Percentiles rank a stretch among this genome's conserved stretches.
Conservation (phyloP, 2,329 filamentous ascomycete species). For the Setomelanomma holmii region DNA sequence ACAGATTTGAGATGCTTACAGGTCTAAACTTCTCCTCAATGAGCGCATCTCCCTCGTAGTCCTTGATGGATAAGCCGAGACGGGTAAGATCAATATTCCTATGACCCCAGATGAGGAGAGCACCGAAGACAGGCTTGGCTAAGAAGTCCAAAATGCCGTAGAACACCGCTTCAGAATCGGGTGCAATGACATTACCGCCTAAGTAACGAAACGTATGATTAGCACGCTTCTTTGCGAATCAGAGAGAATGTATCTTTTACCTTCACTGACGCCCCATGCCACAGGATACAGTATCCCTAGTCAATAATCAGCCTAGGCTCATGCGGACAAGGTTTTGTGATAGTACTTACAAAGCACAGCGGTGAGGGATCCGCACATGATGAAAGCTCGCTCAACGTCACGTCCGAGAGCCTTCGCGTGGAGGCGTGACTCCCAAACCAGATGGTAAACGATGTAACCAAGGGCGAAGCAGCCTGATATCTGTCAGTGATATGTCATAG, state of each 20-base stretch:
- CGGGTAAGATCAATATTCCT: constrained; percentile 65
- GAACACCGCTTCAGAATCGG: constrained; percentile 72
- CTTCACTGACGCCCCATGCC: constrained; percentile 69
- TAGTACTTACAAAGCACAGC: constrained; percentile 59
- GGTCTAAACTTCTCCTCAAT: constrained; percentile 29
- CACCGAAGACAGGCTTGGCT: constrained; percentile 69
- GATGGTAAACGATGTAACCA: constrained; percentile 66
- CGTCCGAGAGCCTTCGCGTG: constrained; percentile 63
- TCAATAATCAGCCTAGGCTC: not conserved
- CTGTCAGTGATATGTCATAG: not conserved
- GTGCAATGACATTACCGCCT: constrained; percentile 68
- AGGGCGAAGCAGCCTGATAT: constrained; percentile 54
- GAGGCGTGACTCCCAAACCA: constrained; percentile 63
- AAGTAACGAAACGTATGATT: not conserved
- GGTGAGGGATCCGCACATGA: constrained; percentile 65
- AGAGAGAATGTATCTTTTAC: constrained; percentile 58
- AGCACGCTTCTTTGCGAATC: constrained; percentile 59
- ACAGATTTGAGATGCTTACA: not conserved
- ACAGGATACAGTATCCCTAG: constrained; percentile 64
- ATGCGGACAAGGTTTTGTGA: not conserved
- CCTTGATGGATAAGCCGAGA: constrained; percentile 61
- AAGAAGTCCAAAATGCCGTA: constrained; percentile 72
- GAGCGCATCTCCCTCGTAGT: constrained; percentile 52
- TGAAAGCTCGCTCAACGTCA: constrained; percentile 62
- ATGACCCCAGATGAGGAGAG: constrained; percentile 68